phyloP scores from a whole-genome alignment of 2,329 filamentous ascomycete genomes.

The Mariannaea elegans region DNA sequence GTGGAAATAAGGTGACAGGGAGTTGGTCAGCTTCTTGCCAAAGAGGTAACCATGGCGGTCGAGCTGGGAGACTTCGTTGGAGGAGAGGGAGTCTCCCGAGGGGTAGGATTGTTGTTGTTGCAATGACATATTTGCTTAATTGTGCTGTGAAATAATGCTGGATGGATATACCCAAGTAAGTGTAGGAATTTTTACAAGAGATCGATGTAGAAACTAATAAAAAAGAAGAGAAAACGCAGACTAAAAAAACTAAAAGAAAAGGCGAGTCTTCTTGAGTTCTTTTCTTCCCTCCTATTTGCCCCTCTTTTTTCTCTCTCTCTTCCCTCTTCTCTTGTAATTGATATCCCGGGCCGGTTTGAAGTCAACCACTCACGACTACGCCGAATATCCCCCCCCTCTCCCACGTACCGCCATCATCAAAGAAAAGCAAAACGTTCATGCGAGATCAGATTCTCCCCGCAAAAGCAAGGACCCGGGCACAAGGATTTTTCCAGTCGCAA shows the following conservation, averaged over 20 bases:
- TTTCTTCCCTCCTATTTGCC: background rate
- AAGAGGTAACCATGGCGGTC: slow-evolving; percentile 64
- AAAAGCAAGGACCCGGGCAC: slow-evolving; percentile 8
- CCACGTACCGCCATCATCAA: background rate
- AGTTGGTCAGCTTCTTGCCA: slow-evolving; percentile 64
- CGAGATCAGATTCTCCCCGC: slow-evolving; percentile 24
- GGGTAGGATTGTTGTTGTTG: slow-evolving; percentile 20
- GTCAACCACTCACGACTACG: too few relatives aligned
- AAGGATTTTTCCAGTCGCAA: too few relatives aligned
- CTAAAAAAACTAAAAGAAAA: background rate
- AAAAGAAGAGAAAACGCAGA: background rate
- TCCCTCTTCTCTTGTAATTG: background rate
- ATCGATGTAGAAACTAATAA: background rate
- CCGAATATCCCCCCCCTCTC: background rate
- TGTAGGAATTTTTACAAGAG: too few relatives aligned
- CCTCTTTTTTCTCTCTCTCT: background rate
- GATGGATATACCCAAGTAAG: too few relatives aligned
- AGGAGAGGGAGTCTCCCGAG: slow-evolving; percentile 36
- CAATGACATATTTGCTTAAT: slow-evolving; percentile 28
- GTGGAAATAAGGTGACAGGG: slow-evolving; percentile 65
- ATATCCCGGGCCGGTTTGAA: too few relatives aligned
- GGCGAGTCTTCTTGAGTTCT: background rate
- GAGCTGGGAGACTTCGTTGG: slow-evolving; percentile 40
- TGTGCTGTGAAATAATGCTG: too few relatives aligned
- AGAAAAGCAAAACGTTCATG: slow-evolving; percentile 20